These are phyloP conservation scores for Moesziomyces sp. DNA, from an alignment of 1,284 basidiomycete species.

Conservation along the genomic window DNA sequence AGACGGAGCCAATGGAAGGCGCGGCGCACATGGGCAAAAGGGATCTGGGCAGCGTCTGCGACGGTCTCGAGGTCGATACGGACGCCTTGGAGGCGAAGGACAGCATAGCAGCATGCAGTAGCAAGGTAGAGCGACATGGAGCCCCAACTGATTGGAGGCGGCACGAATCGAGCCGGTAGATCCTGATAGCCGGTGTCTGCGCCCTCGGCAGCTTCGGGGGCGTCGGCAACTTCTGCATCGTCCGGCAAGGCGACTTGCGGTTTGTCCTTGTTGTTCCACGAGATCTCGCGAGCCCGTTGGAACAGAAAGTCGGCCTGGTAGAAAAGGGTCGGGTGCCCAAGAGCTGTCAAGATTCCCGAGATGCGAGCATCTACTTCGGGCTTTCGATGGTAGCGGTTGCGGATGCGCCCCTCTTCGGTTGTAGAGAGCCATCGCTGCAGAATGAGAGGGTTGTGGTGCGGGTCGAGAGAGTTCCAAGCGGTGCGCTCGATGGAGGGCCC, in stretches of 20 bases:
- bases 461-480: conserved; percentile 1
- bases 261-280: conserved; percentile 11
- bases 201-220: neutral
- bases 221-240: neutral
- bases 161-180: conserved; percentile 1
- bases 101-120: conserved; percentile 43
- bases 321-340: conserved; percentile 21
- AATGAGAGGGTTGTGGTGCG: neutral
- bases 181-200: neutral
- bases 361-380: conserved; percentile 36
- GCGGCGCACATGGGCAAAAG: conserved; percentile 5
- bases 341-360: conserved; percentile 6
- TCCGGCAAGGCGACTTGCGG: neutral
- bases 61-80: conserved; percentile 27
- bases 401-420: conserved; percentile 6
- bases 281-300: conserved; percentile 18
- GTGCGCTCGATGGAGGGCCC: conserved; percentile 3
- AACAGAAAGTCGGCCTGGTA: conserved; percentile 38
- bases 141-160: conserved; percentile 34
- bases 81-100: conserved; percentile 28
- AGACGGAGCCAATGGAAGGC: conserved; percentile 21
- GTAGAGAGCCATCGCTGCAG: neutral
- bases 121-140: conserved; percentile 18
- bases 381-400: conserved; percentile 12
- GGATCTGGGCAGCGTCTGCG: conserved; percentile 19